phyloP scores from a whole-genome alignment of 2,329 filamentous ascomycete genomes.

The Cordyceps cicadae region DNA sequence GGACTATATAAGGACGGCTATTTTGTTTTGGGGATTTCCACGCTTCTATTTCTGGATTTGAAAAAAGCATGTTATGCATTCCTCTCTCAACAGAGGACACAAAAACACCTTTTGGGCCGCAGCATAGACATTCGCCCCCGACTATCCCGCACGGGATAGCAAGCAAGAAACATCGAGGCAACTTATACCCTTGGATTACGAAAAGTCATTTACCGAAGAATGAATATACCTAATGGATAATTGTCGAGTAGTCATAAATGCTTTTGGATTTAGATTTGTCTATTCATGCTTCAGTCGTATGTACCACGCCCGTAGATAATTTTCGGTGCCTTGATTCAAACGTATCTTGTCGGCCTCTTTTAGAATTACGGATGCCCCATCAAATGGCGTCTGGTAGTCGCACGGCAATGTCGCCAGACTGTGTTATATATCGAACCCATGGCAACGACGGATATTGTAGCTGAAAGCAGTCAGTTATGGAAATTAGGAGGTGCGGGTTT shows the following conservation, averaged over 20 bases:
- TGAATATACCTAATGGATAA: neutral
- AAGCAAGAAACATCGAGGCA: neutral
- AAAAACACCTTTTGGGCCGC: neutral
- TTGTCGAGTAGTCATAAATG: neutral
- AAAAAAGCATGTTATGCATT: neutral
- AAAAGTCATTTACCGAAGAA: neutral
- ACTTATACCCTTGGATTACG: neutral
- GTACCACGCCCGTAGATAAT: neutral
- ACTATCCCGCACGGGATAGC: neutral
- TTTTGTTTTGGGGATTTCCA: neutral
- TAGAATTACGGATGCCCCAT: conserved; percentile 17
- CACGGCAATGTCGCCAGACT: conserved; percentile 93
- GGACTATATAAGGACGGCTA: neutral
- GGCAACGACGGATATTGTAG: conserved; percentile 96
- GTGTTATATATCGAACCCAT: conserved; percentile 98
- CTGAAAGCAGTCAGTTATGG: conserved; percentile 35
- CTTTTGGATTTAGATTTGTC: neutral
- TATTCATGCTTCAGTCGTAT: neutral
- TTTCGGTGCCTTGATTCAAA: neutral
- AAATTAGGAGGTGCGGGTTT: neutral
- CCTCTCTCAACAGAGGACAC: conserved; percentile 6
- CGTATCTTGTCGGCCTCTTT: neutral
- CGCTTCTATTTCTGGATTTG: neutral
- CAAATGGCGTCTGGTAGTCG: conserved; percentile 83
- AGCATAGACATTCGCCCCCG: neutral